These are phyloP conservation scores for Penicillium janthinellum DNA, from an alignment of 2,329 filamentous ascomycete genomes.

Conservation along the genomic window DNA sequence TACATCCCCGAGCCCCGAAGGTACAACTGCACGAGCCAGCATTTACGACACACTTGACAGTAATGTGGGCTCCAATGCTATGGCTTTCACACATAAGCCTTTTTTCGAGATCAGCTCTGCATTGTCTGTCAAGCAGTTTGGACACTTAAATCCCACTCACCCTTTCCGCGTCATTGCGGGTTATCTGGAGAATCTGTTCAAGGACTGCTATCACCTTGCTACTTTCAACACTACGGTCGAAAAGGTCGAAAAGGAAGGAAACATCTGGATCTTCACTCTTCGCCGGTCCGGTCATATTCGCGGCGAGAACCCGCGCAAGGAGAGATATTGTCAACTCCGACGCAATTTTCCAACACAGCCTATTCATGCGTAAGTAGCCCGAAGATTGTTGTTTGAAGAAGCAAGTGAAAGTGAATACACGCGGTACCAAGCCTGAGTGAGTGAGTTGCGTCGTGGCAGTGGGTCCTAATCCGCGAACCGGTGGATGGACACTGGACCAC, in stretches of 20 bases:
- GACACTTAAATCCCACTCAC: background rate
- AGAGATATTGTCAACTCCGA: background rate
- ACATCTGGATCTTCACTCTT: background rate
- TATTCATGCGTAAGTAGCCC: too few species aligned
- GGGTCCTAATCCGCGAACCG: background rate
- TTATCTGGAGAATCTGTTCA: background rate
- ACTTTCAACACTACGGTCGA: background rate
- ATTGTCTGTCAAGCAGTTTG: background rate
- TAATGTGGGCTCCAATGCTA: background rate
- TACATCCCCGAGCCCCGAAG: background rate
- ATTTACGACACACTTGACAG: background rate
- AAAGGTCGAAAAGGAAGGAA: background rate
- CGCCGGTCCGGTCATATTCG: background rate
- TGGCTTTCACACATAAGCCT: background rate
- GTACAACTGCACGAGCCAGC: background rate
- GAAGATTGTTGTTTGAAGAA: too few species aligned
- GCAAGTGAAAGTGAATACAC: background rate
- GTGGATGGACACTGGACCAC: background rate
- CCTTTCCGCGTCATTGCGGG: background rate
- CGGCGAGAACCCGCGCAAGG: background rate
- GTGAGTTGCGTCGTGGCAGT: constrained; percentile 6
- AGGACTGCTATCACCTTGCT: background rate
- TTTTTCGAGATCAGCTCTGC: background rate
- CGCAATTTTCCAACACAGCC: too few species aligned
- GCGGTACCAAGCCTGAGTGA: background rate